A percentile compares a stretch with the other conserved stretches of the same genome.
These are phyloP conservation scores for Yamadazyma takamatsuzukensis DNA, from an alignment of 805 yeast genomes.

Conservation along the genomic window DNA sequence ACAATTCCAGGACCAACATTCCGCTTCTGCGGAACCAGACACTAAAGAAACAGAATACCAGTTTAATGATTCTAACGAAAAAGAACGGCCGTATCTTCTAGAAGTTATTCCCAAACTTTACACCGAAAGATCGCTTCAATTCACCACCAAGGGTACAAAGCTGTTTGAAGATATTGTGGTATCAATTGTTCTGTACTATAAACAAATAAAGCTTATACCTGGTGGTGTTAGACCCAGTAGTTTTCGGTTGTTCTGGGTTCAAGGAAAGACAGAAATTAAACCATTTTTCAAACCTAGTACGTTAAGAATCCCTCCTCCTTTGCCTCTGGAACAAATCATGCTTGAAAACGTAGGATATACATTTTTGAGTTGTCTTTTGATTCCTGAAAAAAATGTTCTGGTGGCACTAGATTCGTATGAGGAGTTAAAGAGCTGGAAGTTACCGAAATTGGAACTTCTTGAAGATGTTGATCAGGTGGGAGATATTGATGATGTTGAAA, in stretches of 20 bases:
- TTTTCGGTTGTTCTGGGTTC: constrained; percentile 34
- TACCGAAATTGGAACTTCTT: constrained; percentile 3
- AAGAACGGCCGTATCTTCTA: constrained; percentile 25
- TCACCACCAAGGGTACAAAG: constrained; percentile 27
- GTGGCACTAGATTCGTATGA: constrained; percentile 25
- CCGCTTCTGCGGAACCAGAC: no score
- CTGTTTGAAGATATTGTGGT: constrained; percentile 20
- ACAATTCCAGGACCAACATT: constrained; percentile 1
- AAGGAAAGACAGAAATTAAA: constrained; percentile 35
- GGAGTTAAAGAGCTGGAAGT: constrained; percentile 22
- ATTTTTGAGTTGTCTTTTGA: constrained; percentile 17
- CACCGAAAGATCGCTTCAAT: constrained; percentile 10
- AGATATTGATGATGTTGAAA: constrained; percentile 8
- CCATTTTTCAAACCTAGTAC: constrained; percentile 39
- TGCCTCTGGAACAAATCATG: constrained; percentile 2
- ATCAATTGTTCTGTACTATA: constrained; percentile 15
- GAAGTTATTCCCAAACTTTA: constrained; percentile 26
- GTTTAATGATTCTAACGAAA: constrained; percentile 22
- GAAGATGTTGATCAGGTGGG: neutral
- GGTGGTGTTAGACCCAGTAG: constrained; percentile 9
- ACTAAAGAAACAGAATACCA: no score
- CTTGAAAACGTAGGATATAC: constrained; percentile 14
- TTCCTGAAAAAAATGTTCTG: constrained; percentile 16
- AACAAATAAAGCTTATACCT: constrained; percentile 5
- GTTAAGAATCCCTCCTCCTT: constrained; percentile 29